These are phyloP conservation scores for Ceratobasidium sp. DNA, from an alignment of 1,284 basidiomycete species.

Conservation along the genomic window DNA sequence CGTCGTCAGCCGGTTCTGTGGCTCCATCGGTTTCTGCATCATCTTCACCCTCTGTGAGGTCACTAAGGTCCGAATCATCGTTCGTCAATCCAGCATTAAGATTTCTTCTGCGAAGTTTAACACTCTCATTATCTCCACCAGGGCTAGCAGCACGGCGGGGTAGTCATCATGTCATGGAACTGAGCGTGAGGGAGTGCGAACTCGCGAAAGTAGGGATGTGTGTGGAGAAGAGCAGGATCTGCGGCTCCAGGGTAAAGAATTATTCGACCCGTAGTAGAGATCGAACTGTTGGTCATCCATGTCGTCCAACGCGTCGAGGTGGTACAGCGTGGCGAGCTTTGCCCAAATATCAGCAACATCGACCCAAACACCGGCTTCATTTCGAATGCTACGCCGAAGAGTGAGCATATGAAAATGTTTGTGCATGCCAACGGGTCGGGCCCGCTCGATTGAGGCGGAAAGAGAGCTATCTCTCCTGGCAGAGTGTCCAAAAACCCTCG, in stretches of 20 bases:
- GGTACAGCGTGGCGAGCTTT: conserved; percentile 73
- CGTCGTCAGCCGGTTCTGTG: conserved; percentile 37
- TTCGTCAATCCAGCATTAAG: conserved; percentile 31
- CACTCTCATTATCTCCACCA: conserved; percentile 21
- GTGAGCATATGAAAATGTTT: conserved; percentile 78
- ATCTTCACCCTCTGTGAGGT: conserved; percentile 41
- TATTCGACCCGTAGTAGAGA: not conserved
- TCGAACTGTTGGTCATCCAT: conserved; percentile 60
- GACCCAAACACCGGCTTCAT: conserved; percentile 70
- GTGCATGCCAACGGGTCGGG: conserved; percentile 78
- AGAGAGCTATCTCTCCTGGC: conserved; percentile 80
- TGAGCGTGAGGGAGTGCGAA: conserved; percentile 42
- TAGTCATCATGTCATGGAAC: conserved; percentile 32
- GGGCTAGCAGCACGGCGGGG: conserved; percentile 34
- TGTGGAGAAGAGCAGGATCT: conserved; percentile 22
- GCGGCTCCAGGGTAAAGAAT: conserved; percentile 18
- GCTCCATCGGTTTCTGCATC: conserved; percentile 40
- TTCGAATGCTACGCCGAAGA: conserved; percentile 71
- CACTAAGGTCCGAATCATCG: conserved; percentile 38
- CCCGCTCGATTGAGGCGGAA: conserved; percentile 75
- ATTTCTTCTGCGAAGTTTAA: conserved; percentile 29
- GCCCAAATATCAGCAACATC: conserved; percentile 72
- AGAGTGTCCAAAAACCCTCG: conserved; percentile 63
- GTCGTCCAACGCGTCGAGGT: conserved; percentile 76
- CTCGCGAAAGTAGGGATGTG: conserved; percentile 40